Percentiles rank a stretch among this genome's conserved stretches.
phyloP scores from a whole-genome alignment of 345 rosid genomes.

The Carallia brachiata region DNA sequence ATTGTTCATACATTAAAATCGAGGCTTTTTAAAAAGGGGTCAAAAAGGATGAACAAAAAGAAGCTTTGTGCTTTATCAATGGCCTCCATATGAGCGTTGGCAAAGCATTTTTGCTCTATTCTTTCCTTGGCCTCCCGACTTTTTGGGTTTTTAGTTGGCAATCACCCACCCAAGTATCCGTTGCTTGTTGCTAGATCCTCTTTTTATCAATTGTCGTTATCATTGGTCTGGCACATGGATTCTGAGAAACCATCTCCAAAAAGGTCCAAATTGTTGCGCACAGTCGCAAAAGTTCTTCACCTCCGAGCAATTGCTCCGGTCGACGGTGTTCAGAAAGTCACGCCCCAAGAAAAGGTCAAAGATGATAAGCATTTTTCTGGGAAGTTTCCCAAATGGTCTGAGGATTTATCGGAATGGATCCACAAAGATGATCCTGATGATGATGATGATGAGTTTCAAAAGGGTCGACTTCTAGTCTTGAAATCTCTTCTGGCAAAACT shows the following conservation, averaged over 20 bases:
- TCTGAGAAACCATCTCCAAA: slow-evolving; percentile 55
- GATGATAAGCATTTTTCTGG: slow-evolving; percentile 26
- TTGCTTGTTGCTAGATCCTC: neutral
- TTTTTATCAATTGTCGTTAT: neutral
- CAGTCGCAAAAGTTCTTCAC: slow-evolving; percentile 70
- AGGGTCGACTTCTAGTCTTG: slow-evolving; percentile 31
- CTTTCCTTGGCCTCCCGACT: neutral
- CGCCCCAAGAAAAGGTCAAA: slow-evolving; percentile 35
- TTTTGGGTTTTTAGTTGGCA: neutral
- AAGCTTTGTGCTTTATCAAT: slow-evolving; percentile 29
- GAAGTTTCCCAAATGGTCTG: neutral
- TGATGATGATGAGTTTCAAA: slow-evolving; percentile 38
- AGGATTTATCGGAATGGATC: neutral
- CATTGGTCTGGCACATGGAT: slow-evolving; percentile 55
- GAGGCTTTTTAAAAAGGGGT: slow-evolving; percentile 11
- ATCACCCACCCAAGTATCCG: neutral
- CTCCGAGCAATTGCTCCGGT: slow-evolving; percentile 54
- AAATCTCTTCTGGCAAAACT: slow-evolving; percentile 74
- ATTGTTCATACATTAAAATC: neutral
- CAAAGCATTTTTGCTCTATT: slow-evolving; percentile 36
- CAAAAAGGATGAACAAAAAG: slow-evolving; percentile 21
- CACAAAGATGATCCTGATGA: slow-evolving; percentile 1
- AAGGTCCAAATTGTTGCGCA: slow-evolving; percentile 62
- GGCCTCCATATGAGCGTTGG: slow-evolving; percentile 41
- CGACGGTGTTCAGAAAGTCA: slow-evolving; percentile 43